Evolutionary conservation across 75 land plant genomes (phyloP).

Genomic region (Isoetes taiwanensis): DNA sequence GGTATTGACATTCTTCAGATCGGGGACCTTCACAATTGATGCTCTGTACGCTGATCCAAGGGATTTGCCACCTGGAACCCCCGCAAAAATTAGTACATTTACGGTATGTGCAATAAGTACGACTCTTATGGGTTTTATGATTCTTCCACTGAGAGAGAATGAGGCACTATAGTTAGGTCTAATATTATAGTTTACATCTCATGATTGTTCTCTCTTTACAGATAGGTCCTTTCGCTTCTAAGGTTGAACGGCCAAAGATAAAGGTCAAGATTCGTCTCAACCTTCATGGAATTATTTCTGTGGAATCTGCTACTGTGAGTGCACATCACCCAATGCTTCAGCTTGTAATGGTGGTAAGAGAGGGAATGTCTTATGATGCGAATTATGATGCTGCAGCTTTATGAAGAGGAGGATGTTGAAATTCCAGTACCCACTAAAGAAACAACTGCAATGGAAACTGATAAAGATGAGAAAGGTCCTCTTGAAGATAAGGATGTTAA

Average conservation of each 20-base stretch:
- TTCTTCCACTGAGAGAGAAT: background rate
- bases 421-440: constrained; percentile 11
- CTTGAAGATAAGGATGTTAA: constrained; percentile 29
- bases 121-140: background rate
- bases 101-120: constrained; percentile 30
- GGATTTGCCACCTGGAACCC: constrained; percentile 30
- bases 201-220: background rate
- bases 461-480: constrained; percentile 27
- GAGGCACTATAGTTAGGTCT: background rate
- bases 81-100: constrained; percentile 57
- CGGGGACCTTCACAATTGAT: constrained; percentile 61
- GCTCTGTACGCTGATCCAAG: constrained; percentile 49
- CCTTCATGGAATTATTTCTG: constrained; percentile 53
- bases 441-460: constrained; percentile 49
- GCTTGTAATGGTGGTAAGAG: constrained; percentile 69
- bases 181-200: background rate
- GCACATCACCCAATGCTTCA: background rate
- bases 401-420: constrained; percentile 22
- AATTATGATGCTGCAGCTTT: constrained; percentile 12
- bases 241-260: constrained; percentile 45
- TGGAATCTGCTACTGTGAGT: constrained; percentile 69
- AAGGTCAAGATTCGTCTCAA: constrained; percentile 67
- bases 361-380: constrained; percentile 39
- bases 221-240: constrained; percentile 76
- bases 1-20: constrained; percentile 58